Percentiles rank a stretch among this genome's conserved stretches.
Evolutionary conservation across 257 asterid species (phyloP).

Genomic region (Eustoma russellianum): DNA sequence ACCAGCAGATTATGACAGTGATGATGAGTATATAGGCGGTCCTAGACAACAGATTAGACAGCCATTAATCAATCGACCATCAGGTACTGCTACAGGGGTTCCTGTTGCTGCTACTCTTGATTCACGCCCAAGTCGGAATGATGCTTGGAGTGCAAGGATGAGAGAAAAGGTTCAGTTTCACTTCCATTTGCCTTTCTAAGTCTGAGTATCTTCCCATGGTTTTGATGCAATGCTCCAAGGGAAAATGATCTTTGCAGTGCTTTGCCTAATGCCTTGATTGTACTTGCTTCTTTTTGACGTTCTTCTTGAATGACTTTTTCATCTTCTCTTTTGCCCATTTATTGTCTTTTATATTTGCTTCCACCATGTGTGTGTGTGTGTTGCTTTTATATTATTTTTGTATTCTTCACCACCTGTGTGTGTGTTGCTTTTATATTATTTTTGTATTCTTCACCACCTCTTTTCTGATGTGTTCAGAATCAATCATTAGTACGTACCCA

Average conservation of each 20-base stretch:
- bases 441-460: too few species aligned
- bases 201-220: neutral
- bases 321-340: too few species aligned
- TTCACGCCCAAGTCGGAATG: slow-evolving; percentile 84
- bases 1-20: slow-evolving; percentile 93
- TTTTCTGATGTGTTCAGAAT: too few species aligned
- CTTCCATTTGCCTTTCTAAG: neutral
- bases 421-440: too few species aligned
- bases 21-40: slow-evolving; percentile 72
- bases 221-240: neutral
- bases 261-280: neutral
- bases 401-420: too few species aligned
- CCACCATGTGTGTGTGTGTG: too few species aligned
- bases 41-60: slow-evolving; percentile 89
- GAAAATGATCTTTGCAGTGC: too few species aligned
- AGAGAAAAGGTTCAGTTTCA: slow-evolving; percentile 65
- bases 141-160: slow-evolving; percentile 99
- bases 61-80: slow-evolving; percentile 58
- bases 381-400: too few species aligned
- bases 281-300: neutral
- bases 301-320: too few species aligned
- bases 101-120: slow-evolving; percentile 67
- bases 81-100: slow-evolving; percentile 66
- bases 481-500: too few species aligned
- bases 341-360: too few species aligned